Evolutionary conservation across 352 stramenopile species (phyloP).

Genomic region (Phytophthora aleatoria): DNA sequence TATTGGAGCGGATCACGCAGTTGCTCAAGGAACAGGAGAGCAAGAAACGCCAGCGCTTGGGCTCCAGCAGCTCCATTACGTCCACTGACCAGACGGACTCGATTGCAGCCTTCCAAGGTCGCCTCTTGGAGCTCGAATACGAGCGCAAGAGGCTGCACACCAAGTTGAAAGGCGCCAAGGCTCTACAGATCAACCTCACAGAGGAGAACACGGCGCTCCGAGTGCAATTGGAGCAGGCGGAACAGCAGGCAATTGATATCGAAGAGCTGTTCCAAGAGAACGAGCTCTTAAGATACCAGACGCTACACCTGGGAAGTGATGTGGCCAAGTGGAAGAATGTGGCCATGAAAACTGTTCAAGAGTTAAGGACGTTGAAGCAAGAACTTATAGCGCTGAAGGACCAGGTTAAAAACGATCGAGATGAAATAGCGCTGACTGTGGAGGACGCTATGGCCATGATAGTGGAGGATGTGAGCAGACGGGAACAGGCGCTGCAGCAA

Average conservation of each 20-base stretch:
- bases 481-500: conserved; percentile 68
- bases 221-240: conserved; percentile 52
- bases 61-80: conserved; percentile 13
- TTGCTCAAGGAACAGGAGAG: conserved; percentile 57
- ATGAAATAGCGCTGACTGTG: conserved; percentile 38
- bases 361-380: conserved; percentile 39
- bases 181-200: conserved; percentile 67
- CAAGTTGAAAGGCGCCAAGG: conserved; percentile 58
- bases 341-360: conserved; percentile 27
- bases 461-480: conserved; percentile 43
- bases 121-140: conserved; percentile 72
- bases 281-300: conserved; percentile 64
- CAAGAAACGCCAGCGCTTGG: conserved; percentile 36
- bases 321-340: conserved; percentile 51
- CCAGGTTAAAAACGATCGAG: conserved; percentile 44
- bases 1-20: conserved; percentile 65
- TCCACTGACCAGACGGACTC: conserved; percentile 25
- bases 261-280: conserved; percentile 64
- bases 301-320: conserved; percentile 45
- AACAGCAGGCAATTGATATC: conserved; percentile 53
- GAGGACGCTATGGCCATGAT: conserved; percentile 51
- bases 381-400: conserved; percentile 51
- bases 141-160: conserved; percentile 69
- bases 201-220: conserved; percentile 72
- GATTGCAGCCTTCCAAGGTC: conserved; percentile 55